These are phyloP conservation scores for Plasmopara halstedii DNA, from an alignment of 352 stramenopile genomes.

Conservation along the genomic window DNA sequence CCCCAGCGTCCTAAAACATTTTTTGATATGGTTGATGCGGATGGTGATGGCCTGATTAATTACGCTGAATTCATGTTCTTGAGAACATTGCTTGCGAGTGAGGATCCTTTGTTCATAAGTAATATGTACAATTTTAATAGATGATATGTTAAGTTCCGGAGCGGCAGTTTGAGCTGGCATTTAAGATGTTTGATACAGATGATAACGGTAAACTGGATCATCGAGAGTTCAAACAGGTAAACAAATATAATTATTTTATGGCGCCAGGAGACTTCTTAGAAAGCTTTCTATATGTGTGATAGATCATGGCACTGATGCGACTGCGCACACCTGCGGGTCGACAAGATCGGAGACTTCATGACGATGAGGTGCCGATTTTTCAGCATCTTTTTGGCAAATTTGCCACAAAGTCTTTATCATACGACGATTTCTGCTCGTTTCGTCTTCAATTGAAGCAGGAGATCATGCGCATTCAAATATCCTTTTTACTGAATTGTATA, in stretches of 20 bases:
- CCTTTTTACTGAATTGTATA: constrained; percentile 27
- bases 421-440: constrained; percentile 74
- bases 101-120: constrained; percentile 17
- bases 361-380: constrained; percentile 74
- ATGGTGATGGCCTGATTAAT: constrained; percentile 82
- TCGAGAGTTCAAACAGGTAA: constrained; percentile 79
- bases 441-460: constrained; percentile 66
- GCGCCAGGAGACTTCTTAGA: background rate
- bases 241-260: background rate
- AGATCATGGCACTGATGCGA: constrained; percentile 85
- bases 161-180: constrained; percentile 82
- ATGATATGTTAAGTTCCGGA: constrained; percentile 44
- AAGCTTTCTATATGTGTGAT: background rate
- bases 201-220: constrained; percentile 75
- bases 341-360: constrained; percentile 70
- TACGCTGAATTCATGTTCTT: constrained; percentile 89
- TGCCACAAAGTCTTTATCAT: constrained; percentile 72
- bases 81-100: constrained; percentile 78
- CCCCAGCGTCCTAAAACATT: constrained; percentile 61
- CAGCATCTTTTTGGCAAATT: constrained; percentile 82
- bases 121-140: background rate
- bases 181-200: constrained; percentile 86
- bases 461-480: constrained; percentile 88
- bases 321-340: constrained; percentile 65
- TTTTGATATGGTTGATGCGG: constrained; percentile 78